A percentile compares a stretch with the other conserved stretches of the same genome.
phyloP scores from a whole-genome alignment of 306 rosid genomes.

The Glycine latifolia region DNA sequence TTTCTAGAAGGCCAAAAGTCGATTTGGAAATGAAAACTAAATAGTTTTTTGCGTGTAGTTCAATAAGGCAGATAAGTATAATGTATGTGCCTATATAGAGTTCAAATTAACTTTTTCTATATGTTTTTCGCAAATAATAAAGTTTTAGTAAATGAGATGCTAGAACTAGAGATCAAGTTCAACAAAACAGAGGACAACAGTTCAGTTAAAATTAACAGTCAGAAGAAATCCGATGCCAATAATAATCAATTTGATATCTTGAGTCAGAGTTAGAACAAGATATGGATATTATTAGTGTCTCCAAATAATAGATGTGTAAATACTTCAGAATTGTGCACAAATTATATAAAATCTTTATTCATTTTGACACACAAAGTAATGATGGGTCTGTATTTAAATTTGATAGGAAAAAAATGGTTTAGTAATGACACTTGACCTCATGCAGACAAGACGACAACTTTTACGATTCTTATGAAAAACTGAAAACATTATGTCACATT shows the following conservation, averaged over 20 bases:
- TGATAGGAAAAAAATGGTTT: not conserved
- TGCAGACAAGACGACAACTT: not conserved
- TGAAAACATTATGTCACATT: constrained; percentile 22
- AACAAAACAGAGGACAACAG: not conserved
- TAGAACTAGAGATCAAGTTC: not conserved
- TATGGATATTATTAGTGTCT: too few relatives aligned
- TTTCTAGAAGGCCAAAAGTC: not conserved
- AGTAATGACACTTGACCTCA: not conserved
- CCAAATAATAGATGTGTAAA: too few relatives aligned
- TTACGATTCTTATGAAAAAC: not conserved
- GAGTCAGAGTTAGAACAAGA: too few relatives aligned
- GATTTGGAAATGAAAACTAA: constrained; percentile 5
- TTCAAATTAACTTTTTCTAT: not conserved
- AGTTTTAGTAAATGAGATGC: not conserved
- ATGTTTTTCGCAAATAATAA: not conserved
- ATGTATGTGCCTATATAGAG: not conserved
- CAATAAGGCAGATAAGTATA: not conserved
- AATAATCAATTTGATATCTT: not conserved
- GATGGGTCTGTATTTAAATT: not conserved
- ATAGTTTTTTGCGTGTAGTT: not conserved
- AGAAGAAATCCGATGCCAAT: not conserved
- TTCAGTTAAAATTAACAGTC: not conserved
- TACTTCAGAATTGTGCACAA: too few relatives aligned
- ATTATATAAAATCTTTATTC: too few relatives aligned
- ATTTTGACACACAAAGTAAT: not conserved